Base-by-base conservation (phyloP, 208 protist species). In the Trypanosoma boissoni region DNA sequence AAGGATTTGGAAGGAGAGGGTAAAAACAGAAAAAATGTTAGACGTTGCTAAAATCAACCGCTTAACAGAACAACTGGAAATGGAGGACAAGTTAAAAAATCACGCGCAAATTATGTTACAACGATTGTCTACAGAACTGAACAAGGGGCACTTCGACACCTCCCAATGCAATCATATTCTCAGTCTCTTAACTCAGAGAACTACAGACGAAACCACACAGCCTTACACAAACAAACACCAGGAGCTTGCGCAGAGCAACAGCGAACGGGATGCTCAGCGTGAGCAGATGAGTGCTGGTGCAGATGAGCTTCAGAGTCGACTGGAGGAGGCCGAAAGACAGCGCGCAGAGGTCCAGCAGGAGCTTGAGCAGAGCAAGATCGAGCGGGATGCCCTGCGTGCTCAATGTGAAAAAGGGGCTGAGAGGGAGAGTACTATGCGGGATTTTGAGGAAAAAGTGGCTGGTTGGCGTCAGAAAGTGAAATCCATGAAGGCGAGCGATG, bases 381-480 rank as follows among this genome's bases (percentile, higher is more conserved):
- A 70, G 29, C 34, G n/a, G 20, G 21, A 71, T 18, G 50, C 54
- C 9, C 8, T 61, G 31, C 26, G 41, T 10, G 29, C 23, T 18
- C n/a, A 41, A 16, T 43, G 28, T 32, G n/a, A 36, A 21, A 7
- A 29, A 48, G 52, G 14, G 24, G 20, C 54, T 9, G 28, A 88
- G 24, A 88, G 80, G 49, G 31, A 24, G 23, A 77, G 71, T 24
- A 72, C 68, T 42, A 39, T 59, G 3, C 21, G 45, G 0, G 16
- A 32, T 12, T 50, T 86, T 24, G 50, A 78, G 31, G 76, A 73
- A 42, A 88, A 78, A 29, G 63, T 83, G n/a, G 48, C 54, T 3
- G 42, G 41, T 36, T 92, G 85, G 82, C 88, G 85, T 67, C 78
- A 88, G 36, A 92, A 85, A 61, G 78, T 87, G 27, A 73, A 78